Conservation (phyloP, 106 monocot species). For the Acanthochlamys bracteata region DNA sequence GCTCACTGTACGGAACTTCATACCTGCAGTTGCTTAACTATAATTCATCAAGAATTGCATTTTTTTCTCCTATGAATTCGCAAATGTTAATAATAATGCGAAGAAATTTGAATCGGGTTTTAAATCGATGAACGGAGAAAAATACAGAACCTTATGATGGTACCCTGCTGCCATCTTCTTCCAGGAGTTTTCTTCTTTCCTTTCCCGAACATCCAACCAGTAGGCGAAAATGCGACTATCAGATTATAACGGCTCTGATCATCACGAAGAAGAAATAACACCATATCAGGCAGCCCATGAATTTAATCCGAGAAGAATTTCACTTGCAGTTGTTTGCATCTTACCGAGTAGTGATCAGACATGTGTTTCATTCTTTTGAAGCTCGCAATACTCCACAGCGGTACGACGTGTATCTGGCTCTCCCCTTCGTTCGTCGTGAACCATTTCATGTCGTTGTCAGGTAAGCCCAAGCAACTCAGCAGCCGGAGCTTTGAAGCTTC, state of each 20-base stretch:
- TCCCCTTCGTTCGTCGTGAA: conserved; percentile 83
- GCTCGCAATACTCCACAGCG: conserved; percentile 95
- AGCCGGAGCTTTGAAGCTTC: conserved; percentile 63
- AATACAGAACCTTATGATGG: neutral
- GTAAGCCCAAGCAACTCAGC: conserved; percentile 54
- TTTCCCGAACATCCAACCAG: conserved; percentile 93
- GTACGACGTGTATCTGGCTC: conserved; percentile 92
- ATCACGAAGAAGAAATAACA: neutral
- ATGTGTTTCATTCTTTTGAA: conserved; percentile 93
- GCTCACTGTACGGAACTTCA: conserved; percentile 99
- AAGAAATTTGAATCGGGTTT: neutral
- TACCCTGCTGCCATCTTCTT: conserved; percentile 86
- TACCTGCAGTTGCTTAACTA: conserved; percentile 29
- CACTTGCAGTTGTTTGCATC: no score
- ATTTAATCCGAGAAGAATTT: no score
- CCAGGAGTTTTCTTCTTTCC: conserved; percentile 77
- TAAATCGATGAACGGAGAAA: no score
- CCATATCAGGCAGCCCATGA: no score
- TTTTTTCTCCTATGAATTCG: no score
- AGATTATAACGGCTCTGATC: conserved; percentile 65
- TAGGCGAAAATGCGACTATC: conserved; percentile 92
- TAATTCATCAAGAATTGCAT: no score
- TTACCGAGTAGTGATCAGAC: conserved; percentile 74
- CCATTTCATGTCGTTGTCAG: conserved; percentile 86
- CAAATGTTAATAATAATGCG: no score